Percentiles rank a stretch among this genome's conserved stretches.
Evolutionary conservation across 2,329 filamentous ascomycete species (phyloP).

Genomic region (Alternaria rosae): DNA sequence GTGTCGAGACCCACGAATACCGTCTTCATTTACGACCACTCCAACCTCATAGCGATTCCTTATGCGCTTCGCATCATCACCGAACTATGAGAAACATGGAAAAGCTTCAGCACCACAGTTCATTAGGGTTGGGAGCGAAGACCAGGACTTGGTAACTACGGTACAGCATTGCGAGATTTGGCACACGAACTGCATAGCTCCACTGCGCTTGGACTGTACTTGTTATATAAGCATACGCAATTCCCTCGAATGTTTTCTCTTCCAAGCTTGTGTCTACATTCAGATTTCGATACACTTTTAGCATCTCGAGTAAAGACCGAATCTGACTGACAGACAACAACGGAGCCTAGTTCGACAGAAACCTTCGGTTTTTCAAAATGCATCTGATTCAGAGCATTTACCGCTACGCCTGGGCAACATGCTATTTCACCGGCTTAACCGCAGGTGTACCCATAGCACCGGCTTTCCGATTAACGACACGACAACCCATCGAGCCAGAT

Average conservation of each 20-base stretch:
- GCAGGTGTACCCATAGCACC: background rate
- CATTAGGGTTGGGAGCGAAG: background rate
- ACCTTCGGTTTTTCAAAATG: background rate
- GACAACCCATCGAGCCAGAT: background rate
- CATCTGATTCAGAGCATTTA: background rate
- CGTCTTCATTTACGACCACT: background rate
- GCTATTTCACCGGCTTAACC: background rate
- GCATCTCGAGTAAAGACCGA: background rate
- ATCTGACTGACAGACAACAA: background rate
- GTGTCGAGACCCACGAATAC: background rate
- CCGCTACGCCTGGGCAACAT: background rate
- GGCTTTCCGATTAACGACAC: background rate
- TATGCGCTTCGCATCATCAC: background rate
- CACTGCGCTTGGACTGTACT: background rate
- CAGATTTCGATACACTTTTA: background rate
- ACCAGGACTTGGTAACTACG: background rate
- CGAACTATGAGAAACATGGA: background rate
- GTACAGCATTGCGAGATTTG: background rate
- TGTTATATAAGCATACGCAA: background rate
- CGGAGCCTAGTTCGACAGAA: background rate
- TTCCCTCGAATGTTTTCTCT: background rate
- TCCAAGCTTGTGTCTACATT: background rate
- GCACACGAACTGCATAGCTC: background rate
- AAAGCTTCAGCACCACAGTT: background rate
- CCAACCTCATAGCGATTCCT: background rate